These are phyloP conservation scores for Alternaria sp. DNA, from an alignment of 2,329 filamentous ascomycete genomes.

Conservation along the genomic window DNA sequence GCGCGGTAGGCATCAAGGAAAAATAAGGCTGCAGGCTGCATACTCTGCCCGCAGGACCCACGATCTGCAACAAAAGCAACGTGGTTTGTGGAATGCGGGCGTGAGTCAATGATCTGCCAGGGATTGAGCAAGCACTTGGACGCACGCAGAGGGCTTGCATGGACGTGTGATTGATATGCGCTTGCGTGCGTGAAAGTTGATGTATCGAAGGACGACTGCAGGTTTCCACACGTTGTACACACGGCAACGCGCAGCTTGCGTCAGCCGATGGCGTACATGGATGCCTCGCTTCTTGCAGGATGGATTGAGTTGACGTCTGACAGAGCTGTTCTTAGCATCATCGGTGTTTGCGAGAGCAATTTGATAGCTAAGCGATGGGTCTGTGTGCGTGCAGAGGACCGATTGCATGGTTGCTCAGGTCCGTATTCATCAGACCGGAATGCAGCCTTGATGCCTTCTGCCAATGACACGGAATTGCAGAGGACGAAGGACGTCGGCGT, in stretches of 20 bases:
- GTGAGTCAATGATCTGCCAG: constrained; percentile 30
- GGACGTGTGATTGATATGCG: constrained; percentile 36
- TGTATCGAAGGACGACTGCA: constrained; percentile 29
- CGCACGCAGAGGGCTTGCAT: constrained; percentile 18
- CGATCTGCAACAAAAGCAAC: constrained; percentile 17
- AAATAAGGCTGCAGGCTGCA: constrained; percentile 5
- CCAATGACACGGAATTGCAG: constrained; percentile 8
- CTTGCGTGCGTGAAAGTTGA: constrained; percentile 15
- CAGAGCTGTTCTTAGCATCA: neutral
- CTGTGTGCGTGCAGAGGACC: neutral
- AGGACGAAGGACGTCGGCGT: constrained; percentile 2
- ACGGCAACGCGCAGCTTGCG: constrained; percentile 15
- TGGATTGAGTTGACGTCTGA: constrained; percentile 11
- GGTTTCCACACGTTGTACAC: constrained; percentile 23
- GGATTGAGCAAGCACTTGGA: constrained; percentile 15
- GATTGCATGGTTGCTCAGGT: neutral
- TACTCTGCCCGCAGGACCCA: constrained; percentile 8
- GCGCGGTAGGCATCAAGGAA: constrained; percentile 1
- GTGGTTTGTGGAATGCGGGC: constrained; percentile 29
- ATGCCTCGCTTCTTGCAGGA: constrained; percentile 9
- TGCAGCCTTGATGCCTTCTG: neutral
- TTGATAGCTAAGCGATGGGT: neutral
- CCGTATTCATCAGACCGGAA: constrained; percentile 5
- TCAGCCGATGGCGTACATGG: constrained; percentile 6
- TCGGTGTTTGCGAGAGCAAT: neutral